A percentile compares a stretch with the other conserved stretches of the same genome.
Evolutionary conservation across 371 early-diverging fungal species (phyloP).

Genomic region (Blastocladiella emersonii): DNA sequence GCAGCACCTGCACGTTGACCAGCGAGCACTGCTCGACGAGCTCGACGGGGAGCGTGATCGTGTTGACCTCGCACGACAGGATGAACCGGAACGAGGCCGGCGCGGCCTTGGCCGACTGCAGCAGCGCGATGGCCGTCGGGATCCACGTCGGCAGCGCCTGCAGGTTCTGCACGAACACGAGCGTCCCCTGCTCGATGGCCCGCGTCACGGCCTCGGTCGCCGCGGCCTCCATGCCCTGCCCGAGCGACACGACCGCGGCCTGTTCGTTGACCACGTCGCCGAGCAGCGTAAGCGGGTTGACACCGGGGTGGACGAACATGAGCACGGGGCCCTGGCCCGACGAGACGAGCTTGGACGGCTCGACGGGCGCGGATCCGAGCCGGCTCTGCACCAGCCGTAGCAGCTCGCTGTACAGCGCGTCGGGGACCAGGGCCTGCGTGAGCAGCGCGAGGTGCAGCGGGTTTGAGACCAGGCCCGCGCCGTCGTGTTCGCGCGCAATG

Average conservation of each 20-base stretch:
- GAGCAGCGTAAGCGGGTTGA: slow-evolving; percentile 13
- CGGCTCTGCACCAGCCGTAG: slow-evolving; percentile 20
- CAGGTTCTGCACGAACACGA: not conserved
- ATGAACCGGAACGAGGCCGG: not conserved
- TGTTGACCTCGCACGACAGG: not conserved
- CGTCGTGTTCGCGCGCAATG: not conserved
- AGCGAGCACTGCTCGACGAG: slow-evolving; percentile 25
- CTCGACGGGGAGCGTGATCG: slow-evolving; percentile 20
- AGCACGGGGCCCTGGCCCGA: slow-evolving; percentile 16
- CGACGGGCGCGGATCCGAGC: slow-evolving; percentile 15
- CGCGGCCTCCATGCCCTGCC: not conserved
- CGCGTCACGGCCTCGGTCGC: not conserved
- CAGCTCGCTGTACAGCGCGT: slow-evolving; percentile 16
- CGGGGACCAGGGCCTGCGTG: slow-evolving; percentile 30
- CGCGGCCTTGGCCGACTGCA: not conserved
- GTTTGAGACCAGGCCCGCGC: slow-evolving; percentile 9
- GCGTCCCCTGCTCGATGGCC: not conserved
- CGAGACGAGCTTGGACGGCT: slow-evolving; percentile 19
- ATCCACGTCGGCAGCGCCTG: slow-evolving; percentile 1
- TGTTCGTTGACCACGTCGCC: not conserved
- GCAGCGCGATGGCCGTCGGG: not conserved
- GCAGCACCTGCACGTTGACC: not conserved
- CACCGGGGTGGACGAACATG: slow-evolving; percentile 8
- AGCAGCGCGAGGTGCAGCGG: slow-evolving; percentile 31
- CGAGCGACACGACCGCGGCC: not conserved